Evolutionary conservation across 257 asterid genomes (phyloP).

Genomic region (Eustoma russellianum): DNA sequence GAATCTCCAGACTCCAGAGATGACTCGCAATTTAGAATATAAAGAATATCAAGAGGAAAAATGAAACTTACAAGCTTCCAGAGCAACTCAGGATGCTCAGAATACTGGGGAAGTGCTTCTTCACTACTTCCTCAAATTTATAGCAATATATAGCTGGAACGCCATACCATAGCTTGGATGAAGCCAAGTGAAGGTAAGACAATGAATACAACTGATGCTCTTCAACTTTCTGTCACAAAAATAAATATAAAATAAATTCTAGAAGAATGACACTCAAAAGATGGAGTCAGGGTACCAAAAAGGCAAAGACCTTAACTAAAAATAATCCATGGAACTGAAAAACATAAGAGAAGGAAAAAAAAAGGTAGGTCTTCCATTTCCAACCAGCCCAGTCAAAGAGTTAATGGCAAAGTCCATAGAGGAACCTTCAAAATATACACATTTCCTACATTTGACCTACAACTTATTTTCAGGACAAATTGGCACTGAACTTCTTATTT

Average conservation of each 20-base stretch:
- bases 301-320: too few relatives aligned
- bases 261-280: slow-evolving; percentile 7
- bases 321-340: neutral
- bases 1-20: too few relatives aligned
- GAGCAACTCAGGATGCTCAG: slow-evolving; percentile 46
- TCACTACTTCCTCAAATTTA: slow-evolving; percentile 53
- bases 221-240: slow-evolving; percentile 50
- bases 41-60: neutral
- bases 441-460: too few relatives aligned
- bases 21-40: too few relatives aligned
- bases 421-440: too few relatives aligned
- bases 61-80: slow-evolving; percentile 50
- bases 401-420: too few relatives aligned
- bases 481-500: too few relatives aligned
- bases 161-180: slow-evolving; percentile 61
- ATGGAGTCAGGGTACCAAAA: neutral
- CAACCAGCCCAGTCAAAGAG: too few relatives aligned
- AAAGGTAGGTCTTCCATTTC: neutral
- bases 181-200: slow-evolving; percentile 62
- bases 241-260: slow-evolving; percentile 21
- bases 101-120: slow-evolving; percentile 37
- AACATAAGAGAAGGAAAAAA: neutral
- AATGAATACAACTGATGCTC: slow-evolving; percentile 75
- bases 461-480: too few relatives aligned
- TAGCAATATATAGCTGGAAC: slow-evolving; percentile 56